Percentiles rank a stretch among this genome's conserved stretches.
Evolutionary conservation across 768 basidiomycete genomes (phyloP).

Genomic region (Fomitopsis pulvina): DNA sequence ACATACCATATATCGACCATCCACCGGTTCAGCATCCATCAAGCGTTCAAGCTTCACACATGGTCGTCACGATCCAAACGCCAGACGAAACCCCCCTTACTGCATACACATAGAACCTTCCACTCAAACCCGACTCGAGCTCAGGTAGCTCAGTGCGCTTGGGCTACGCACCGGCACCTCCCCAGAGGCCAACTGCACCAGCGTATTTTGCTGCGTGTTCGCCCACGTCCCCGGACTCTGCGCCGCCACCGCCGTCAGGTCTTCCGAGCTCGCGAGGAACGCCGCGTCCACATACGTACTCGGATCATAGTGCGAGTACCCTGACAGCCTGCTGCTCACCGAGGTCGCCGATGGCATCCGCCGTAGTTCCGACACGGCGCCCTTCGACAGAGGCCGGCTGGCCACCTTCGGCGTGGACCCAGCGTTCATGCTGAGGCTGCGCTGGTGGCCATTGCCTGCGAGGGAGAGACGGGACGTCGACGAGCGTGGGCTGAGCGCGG

Average conservation of each 20-base stretch:
- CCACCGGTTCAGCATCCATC: no score
- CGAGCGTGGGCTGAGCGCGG: constrained; percentile 10
- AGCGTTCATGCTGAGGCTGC: constrained; percentile 24
- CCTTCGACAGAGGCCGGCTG: constrained; percentile 15
- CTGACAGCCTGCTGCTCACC: constrained; percentile 16
- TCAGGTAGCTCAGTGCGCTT: background rate
- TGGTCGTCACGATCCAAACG: no score
- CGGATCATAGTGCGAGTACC: constrained; percentile 21
- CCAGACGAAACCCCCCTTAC: no score
- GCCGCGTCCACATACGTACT: constrained; percentile 20
- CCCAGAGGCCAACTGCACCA: background rate
- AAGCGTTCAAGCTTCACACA: no score
- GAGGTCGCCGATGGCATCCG: constrained; percentile 19
- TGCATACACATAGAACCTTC: background rate
- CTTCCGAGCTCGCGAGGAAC: constrained; percentile 22
- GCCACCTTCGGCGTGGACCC: constrained; percentile 21
- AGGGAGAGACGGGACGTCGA: constrained; percentile 14
- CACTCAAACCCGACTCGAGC: background rate
- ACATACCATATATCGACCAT: no score
- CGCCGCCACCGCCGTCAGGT: constrained; percentile 11
- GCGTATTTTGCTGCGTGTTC: constrained; percentile 20
- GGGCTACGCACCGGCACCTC: background rate
- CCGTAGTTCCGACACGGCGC: constrained; percentile 8
- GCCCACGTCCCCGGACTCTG: constrained; percentile 20
- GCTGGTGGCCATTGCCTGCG: constrained; percentile 11